Conservation (phyloP, 2,329 filamentous ascomycete genomes). For the Talaromyces sp. region DNA sequence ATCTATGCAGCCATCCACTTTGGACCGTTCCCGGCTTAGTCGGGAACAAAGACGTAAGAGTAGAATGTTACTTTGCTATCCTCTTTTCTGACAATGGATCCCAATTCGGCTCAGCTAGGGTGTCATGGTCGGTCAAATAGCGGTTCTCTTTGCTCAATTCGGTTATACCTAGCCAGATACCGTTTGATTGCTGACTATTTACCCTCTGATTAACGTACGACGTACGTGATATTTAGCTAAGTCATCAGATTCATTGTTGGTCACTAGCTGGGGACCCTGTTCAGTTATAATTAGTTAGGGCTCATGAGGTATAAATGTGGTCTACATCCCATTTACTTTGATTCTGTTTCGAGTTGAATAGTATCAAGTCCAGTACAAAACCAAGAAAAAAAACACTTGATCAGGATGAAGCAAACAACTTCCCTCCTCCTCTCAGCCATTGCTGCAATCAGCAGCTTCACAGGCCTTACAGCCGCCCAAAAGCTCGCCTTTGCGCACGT, state of each 20-base stretch:
- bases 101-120: neutral
- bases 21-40: neutral
- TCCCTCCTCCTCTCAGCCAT: slow-evolving; percentile 11
- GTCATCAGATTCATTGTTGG: neutral
- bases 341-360: neutral
- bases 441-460: slow-evolving; percentile 4
- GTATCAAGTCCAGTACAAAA: neutral
- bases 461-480: slow-evolving; percentile 9
- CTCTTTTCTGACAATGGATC: neutral
- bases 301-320: neutral
- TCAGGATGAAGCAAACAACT: slow-evolving; percentile 11
- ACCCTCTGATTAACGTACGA: neutral
- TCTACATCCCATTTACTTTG: neutral
- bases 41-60: neutral
- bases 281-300: neutral
- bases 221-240: neutral
- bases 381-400: too few species aligned
- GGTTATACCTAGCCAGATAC: neutral
- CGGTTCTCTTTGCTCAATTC: neutral
- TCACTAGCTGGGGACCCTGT: neutral
- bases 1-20: neutral
- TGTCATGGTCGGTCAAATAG: neutral
- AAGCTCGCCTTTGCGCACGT: slow-evolving; percentile 27
- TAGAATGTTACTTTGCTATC: neutral
- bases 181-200: neutral